These are phyloP conservation scores for Podaxis rugospora DNA, from an alignment of 768 basidiomycete species.

Conservation along the genomic window DNA sequence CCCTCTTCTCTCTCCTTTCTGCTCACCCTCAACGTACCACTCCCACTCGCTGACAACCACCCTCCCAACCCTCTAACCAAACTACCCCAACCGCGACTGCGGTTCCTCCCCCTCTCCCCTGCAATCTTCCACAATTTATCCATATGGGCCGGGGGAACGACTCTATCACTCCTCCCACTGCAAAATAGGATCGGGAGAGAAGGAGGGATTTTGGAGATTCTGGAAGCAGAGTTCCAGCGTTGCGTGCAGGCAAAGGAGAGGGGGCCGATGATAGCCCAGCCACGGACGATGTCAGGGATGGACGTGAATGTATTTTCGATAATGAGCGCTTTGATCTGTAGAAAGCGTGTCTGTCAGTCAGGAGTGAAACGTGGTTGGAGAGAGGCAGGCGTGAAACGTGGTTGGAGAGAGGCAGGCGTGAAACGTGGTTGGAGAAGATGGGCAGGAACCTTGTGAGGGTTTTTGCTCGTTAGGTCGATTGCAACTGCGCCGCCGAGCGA, in stretches of 20 bases:
- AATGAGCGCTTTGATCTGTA: conserved; percentile 64
- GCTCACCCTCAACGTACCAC: not conserved
- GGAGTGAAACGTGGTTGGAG: too few species aligned
- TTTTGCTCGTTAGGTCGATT: conserved; percentile 74
- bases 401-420: too few species aligned
- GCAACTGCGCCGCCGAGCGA: conserved; percentile 87
- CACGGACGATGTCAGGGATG: conserved; percentile 65
- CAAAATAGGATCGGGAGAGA: conserved; percentile 69
- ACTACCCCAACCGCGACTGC: too few species aligned
- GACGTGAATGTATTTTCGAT: conserved; percentile 90
- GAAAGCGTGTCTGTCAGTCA: too few species aligned
- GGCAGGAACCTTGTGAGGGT: conserved; percentile 47
- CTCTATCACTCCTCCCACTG: conserved; percentile 7
- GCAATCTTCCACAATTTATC: conserved; percentile 10
- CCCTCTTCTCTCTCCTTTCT: not conserved
- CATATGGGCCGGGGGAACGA: conserved; percentile 12
- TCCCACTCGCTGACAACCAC: not conserved
- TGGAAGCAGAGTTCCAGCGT: conserved; percentile 72
- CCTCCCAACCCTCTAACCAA: not conserved
- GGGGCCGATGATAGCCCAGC: conserved; percentile 59
- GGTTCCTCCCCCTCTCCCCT: not conserved
- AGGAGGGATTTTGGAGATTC: conserved; percentile 51
- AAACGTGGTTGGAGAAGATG: not conserved
- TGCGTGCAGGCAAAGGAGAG: conserved; percentile 73
- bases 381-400: too few species aligned